Base-by-base conservation (phyloP, 352 stramenopile species). In the Globisporangium okanoganense region DNA sequence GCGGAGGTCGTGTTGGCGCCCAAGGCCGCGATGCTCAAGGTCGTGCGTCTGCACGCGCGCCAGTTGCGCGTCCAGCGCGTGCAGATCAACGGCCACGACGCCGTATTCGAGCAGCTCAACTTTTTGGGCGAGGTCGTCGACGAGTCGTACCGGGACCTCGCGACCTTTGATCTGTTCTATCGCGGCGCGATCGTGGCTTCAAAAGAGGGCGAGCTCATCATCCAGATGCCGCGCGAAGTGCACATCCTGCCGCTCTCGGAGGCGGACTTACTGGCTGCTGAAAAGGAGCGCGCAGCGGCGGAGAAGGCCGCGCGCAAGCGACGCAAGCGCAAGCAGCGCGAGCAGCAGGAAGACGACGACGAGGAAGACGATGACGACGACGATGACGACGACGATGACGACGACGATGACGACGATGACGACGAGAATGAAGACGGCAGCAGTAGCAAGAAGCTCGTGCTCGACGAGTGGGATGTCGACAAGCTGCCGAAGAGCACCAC, bases 161-260 rank as follows among this genome's bases (percentile, higher is more conserved):
- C 76, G n/a, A 79, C 85, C 0, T 94, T 93, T 48, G 85, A 94
- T 61, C 65, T 94, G 4, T 94, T 93, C 62, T 94, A 94, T 62
- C 81, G 85, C 29, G 85, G 85, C 8, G 79, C 85, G 12, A 92
- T 94, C 61, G 83, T 94, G 14, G 85, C 85, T 4, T 92, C 83
- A 0, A 92, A 90, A 22, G 83, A 94, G 47, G 85, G 85, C n/a
- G 84, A 92, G 38, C 67, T 94, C 9, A 78, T 93, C 40, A 67
- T 94, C 20, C 72, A 94, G 56, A 72, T 94, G 48, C 85, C 85
- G 24, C 70, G 70, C 22, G 75, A 82, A 3, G 61, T 92, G 12
- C 47, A 73, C 22, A 87, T 91, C 55, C 65, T 77, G 45, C 74
- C 84, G 36, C 51, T 79, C 6, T 77, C 77, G 3, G 56, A 71